Evolutionary conservation across 805 yeast genomes (phyloP).

Genomic region (Clavispora santaluciae): DNA sequence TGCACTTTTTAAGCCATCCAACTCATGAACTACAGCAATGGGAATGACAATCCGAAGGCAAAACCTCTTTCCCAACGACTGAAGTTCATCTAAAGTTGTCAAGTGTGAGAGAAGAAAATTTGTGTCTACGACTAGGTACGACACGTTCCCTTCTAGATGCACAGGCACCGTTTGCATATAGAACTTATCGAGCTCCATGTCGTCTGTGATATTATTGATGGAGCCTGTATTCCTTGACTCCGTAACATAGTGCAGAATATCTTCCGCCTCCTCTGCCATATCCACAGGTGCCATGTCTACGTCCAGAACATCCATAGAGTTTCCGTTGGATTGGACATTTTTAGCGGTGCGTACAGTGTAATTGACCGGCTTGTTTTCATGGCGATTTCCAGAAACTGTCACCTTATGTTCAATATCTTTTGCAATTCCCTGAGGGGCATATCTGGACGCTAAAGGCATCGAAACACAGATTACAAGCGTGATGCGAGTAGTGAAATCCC

Average conservation of each 20-base stretch:
- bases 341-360: conserved; percentile 23
- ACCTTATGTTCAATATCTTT: neutral
- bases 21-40: conserved; percentile 60
- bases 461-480: too few species aligned
- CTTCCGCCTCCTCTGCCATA: conserved; percentile 38
- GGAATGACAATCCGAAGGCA: conserved; percentile 63
- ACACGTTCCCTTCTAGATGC: conserved; percentile 17
- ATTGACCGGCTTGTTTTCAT: conserved; percentile 16
- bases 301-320: conserved; percentile 25
- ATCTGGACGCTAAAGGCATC: conserved; percentile 30
- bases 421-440: conserved; percentile 33
- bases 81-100: conserved; percentile 49
- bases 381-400: neutral
- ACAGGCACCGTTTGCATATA: conserved; percentile 10
- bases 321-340: conserved; percentile 16
- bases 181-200: conserved; percentile 15
- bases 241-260: conserved; percentile 38
- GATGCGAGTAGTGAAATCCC: too few species aligned
- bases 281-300: conserved; percentile 47
- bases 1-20: conserved; percentile 74
- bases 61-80: conserved; percentile 34
- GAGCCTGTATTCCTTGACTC: conserved; percentile 7
- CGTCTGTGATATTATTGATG: conserved; percentile 9
- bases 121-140: conserved; percentile 70
- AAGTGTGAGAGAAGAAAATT: conserved; percentile 75